Conservation (phyloP, 352 stramenopile genomes). For the Globisporangium perplexum region DNA sequence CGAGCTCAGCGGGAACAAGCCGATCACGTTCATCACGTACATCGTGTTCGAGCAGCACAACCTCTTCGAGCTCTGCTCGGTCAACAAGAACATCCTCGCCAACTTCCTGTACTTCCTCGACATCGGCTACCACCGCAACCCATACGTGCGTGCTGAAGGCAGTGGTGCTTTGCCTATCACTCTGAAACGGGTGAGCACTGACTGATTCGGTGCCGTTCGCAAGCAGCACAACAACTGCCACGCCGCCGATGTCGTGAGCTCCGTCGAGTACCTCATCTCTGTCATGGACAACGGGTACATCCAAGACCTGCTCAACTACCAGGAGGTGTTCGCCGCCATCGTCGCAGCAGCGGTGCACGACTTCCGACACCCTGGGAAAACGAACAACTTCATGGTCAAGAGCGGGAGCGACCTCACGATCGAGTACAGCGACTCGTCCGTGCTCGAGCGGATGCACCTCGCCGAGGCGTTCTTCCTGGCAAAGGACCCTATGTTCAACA, state of each 20-base stretch:
- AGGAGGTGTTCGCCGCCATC: conserved; percentile 77
- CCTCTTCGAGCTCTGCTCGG: conserved; percentile 59
- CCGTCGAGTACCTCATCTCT: conserved; percentile 76
- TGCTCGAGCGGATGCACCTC: conserved; percentile 84
- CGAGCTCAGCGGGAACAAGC: conserved; percentile 54
- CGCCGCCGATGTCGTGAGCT: conserved; percentile 74
- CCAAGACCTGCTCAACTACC: conserved; percentile 71
- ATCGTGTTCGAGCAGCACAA: conserved; percentile 84
- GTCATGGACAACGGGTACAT: conserved; percentile 79
- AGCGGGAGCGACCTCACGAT: conserved; percentile 66
- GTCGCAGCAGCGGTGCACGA: conserved; percentile 82
- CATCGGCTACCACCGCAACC: conserved; percentile 74
- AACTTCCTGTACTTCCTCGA: conserved; percentile 82
- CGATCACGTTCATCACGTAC: conserved; percentile 80
- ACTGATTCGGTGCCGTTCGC: background rate
- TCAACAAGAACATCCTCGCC: conserved; percentile 71
- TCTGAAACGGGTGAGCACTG: background rate
- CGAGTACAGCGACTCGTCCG: conserved; percentile 76
- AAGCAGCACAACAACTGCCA: conserved; percentile 76
- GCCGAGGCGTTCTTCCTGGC: conserved; percentile 75
- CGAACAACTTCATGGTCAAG: conserved; percentile 86
- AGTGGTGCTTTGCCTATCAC: background rate
- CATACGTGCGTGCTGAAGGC: conserved; percentile 42
- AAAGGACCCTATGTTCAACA: conserved; percentile 64
- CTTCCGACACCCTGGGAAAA: conserved; percentile 78